Conservation (phyloP, 176 grass and related monocot species). For the Oryza officinalis region DNA sequence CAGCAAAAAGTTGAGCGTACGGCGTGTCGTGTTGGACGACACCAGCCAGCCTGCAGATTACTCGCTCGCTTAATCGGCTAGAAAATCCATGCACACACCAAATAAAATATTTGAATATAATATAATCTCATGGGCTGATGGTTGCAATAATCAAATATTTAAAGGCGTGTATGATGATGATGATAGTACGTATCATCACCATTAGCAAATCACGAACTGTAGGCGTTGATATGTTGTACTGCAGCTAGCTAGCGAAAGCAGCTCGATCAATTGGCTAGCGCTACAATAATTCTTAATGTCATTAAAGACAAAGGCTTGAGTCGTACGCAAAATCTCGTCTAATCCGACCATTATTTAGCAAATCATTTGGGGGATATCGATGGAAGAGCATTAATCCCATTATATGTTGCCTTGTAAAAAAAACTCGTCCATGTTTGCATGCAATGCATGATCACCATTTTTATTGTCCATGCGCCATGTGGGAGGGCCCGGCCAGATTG, state of each 20-base stretch:
- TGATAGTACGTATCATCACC: too few relatives aligned
- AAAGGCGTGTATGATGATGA: too few relatives aligned
- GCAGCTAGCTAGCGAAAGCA: neutral
- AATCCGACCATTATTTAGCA: conserved; percentile 2
- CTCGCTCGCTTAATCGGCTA: too few relatives aligned
- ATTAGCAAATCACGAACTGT: neutral
- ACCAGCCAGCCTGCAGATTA: neutral
- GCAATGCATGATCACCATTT: neutral
- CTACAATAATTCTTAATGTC: neutral
- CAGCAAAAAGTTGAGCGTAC: neutral
- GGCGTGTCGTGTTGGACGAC: neutral
- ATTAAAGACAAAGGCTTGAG: neutral
- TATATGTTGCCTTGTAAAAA: neutral
- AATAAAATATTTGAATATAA: too few relatives aligned
- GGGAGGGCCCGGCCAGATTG: neutral
- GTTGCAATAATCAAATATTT: neutral
- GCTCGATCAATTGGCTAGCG: neutral
- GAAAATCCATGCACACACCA: neutral
- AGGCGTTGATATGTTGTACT: neutral
- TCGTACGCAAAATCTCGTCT: conserved; percentile 1
- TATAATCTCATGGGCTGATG: too few relatives aligned
- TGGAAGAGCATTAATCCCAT: neutral
- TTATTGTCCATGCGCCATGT: neutral
- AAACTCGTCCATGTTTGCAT: too few relatives aligned
- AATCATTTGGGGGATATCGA: neutral